phyloP scores from a whole-genome alignment of 176 grass and related monocot genomes.

The Echinochloa phyllopogon region DNA sequence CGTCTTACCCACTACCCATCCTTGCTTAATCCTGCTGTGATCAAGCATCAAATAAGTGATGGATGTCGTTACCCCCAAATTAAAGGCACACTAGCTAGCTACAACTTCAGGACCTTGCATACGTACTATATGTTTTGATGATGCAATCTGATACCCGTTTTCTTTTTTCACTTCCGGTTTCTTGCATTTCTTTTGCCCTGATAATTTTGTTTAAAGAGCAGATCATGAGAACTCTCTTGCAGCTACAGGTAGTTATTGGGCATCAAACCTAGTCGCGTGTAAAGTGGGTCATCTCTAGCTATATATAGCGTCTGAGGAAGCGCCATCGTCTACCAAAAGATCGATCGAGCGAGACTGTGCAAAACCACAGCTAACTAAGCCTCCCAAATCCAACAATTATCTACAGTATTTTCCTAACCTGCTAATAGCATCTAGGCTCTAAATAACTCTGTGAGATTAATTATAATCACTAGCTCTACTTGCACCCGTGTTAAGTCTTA shows the following conservation, averaged over 20 bases:
- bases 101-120: background rate
- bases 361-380: background rate
- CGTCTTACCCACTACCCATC: background rate
- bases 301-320: background rate
- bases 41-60: background rate
- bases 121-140: background rate
- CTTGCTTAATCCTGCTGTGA: slow-evolving; percentile 6
- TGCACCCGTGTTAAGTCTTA: background rate
- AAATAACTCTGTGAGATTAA: slow-evolving; percentile 9
- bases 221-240: background rate
- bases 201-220: background rate
- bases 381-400: slow-evolving; percentile 29
- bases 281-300: background rate
- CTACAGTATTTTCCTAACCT: slow-evolving; percentile 28
- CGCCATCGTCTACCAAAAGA: background rate
- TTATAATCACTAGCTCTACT: background rate
- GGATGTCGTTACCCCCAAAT: background rate
- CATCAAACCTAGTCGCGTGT: background rate
- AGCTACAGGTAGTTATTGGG: background rate
- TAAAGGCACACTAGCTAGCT: background rate
- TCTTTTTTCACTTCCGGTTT: background rate
- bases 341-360: background rate
- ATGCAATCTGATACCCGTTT: background rate
- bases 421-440: background rate
- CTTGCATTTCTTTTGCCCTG: background rate